phyloP scores from a whole-genome alignment of 225 moss, liverwort and hornwort genomes.

The Neckera pumila region DNA sequence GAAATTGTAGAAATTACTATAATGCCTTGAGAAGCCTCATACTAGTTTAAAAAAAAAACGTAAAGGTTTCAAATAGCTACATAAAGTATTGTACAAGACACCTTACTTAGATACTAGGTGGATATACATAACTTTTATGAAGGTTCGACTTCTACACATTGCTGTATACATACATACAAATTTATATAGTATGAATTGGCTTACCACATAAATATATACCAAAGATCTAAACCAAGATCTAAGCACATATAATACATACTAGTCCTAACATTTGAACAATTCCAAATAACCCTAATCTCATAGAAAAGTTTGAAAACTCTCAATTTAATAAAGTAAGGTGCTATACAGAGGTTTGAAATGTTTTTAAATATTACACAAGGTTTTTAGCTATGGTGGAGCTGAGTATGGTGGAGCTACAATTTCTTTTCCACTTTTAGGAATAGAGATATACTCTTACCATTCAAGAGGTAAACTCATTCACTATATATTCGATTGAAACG shows the following conservation, averaged over 20 bases:
- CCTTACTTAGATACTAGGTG: not conserved
- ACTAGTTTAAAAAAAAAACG: too few relatives aligned
- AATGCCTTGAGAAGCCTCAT: not conserved
- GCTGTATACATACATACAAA: not conserved
- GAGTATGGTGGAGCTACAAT: too few relatives aligned
- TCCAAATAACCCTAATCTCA: not conserved
- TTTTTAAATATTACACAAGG: too few relatives aligned
- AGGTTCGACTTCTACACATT: not conserved
- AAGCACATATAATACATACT: accelerated
- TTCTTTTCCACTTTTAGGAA: too few relatives aligned
- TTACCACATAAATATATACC: too few relatives aligned
- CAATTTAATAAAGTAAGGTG: too few relatives aligned
- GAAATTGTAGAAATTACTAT: not conserved
- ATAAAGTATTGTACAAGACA: not conserved
- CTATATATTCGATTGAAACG: too few relatives aligned
- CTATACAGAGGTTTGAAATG: too few relatives aligned
- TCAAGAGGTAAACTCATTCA: too few relatives aligned
- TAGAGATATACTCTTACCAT: accelerated
- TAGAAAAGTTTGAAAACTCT: too few relatives aligned
- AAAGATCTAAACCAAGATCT: too few relatives aligned
- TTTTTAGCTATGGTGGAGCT: too few relatives aligned
- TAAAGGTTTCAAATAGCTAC: not conserved
- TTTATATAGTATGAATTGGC: not conserved
- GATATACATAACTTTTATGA: not conserved
- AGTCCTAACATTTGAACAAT: not conserved